Base-by-base conservation (phyloP, 805 yeast species). In the Jamesozyma gamospora region DNA sequence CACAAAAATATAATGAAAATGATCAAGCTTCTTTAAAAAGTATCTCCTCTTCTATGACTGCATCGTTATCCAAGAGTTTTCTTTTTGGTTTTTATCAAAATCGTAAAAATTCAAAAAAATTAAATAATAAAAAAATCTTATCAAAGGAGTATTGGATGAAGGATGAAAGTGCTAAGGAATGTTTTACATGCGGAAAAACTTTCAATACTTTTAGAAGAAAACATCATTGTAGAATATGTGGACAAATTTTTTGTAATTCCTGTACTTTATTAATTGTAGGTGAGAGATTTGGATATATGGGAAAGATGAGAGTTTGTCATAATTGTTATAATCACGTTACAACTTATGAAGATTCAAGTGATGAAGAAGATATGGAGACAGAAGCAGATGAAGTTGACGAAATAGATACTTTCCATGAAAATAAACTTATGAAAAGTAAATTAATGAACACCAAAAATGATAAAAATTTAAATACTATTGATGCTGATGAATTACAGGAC, bases 171-270 rank as follows among this genome's bases (percentile, higher is more conserved):
- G 95, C 94, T 0, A 74, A 79, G 8, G 92, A 86, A 45, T 90
- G 98, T 53, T 76, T 86, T 42, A 71, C 80, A 13, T 90, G 97
- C 59, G 84, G 82, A 41, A 71, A 77, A 40, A 74, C 76, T 3
- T 90, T 90, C 55, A 75, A 82, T 1, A 82, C 96, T 0, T 88
- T 87, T 62, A 66, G 96, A 56, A 69, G 98, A 49, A 82, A 84
- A 48, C 98, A 90, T 56, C 98, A 90, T 60, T 90, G 98, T 55
- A 67, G 98, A 39, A 78, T 90, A 28, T 90, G 98, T 62, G 98
- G 98, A 2, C 95, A 88, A 58, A 88, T 90, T 36, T 90, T 88
- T 55, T 90, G 98, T 60, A 71, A 82, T 33, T 69, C 72, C 9
- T 90, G 98, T 59, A 85, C 96, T 0, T 63, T 74, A 3, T 72